phyloP scores from a whole-genome alignment of 371 early-diverging fungal species.

The Mucor racemosus region DNA sequence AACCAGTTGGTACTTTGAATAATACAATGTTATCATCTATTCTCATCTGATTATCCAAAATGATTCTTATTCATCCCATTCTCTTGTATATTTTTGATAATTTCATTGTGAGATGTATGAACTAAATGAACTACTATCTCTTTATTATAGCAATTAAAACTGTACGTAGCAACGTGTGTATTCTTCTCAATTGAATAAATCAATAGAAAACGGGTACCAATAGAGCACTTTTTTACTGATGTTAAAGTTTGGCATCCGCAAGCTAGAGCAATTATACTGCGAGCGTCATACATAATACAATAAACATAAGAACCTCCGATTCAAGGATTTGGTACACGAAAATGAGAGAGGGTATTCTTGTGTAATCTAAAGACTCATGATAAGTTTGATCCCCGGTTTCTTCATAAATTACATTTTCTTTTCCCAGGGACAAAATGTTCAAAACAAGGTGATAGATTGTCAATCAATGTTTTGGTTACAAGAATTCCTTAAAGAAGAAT shows the following conservation, averaged over 20 bases:
- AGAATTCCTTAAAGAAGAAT: not conserved
- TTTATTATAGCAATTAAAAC: too few relatives aligned
- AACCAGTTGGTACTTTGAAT: too few relatives aligned
- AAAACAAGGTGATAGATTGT: not conserved
- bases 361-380: not conserved
- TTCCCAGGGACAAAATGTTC: slow-evolving; percentile 1
- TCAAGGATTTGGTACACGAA: not conserved
- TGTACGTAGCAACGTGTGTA: not conserved
- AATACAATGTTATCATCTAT: too few relatives aligned
- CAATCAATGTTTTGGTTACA: slow-evolving; percentile 4
- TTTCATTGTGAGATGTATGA: too few relatives aligned
- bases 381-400: not conserved
- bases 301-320: not conserved
- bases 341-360: too few relatives aligned
- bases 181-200: not conserved
- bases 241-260: not conserved
- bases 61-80: not conserved
- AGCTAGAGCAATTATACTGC: not conserved
- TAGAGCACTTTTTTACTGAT: not conserved
- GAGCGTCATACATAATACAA: not conserved
- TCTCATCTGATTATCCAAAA: not conserved
- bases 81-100: too few relatives aligned
- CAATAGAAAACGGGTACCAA: not conserved
- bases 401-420: not conserved
- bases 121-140: too few relatives aligned